Evolutionary conservation across 2,329 filamentous ascomycete genomes (phyloP).

Genomic region (Rhynchosporium agropyri): DNA sequence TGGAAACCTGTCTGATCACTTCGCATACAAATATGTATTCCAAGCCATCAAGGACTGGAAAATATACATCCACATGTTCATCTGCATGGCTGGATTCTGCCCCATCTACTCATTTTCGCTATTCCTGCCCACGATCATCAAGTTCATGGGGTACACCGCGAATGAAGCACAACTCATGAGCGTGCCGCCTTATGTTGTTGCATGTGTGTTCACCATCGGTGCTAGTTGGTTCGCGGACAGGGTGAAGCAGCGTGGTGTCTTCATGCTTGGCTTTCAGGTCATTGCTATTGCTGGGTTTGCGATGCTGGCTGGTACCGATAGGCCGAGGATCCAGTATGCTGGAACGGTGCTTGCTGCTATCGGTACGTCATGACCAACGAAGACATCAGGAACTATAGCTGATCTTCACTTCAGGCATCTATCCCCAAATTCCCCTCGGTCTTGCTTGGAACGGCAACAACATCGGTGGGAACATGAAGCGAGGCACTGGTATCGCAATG

Average conservation of each 20-base stretch:
- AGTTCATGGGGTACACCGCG: slow-evolving; percentile 54
- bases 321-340: slow-evolving; percentile 41
- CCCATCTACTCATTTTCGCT: slow-evolving; percentile 38
- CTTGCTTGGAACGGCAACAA: slow-evolving; percentile 61
- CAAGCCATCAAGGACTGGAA: slow-evolving; percentile 51
- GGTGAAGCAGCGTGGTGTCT: slow-evolving; percentile 47
- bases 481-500: slow-evolving; percentile 64
- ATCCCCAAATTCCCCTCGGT: slow-evolving; percentile 47
- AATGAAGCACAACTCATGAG: slow-evolving; percentile 51
- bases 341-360: slow-evolving; percentile 48
- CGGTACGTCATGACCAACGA: neutral
- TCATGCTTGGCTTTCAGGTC: slow-evolving; percentile 59
- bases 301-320: slow-evolving; percentile 23
- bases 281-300: slow-evolving; percentile 39
- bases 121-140: slow-evolving; percentile 46
- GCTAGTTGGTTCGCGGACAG: slow-evolving; percentile 59
- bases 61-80: slow-evolving; percentile 42
- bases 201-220: slow-evolving; percentile 61
- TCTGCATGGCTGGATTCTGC: slow-evolving; percentile 29
- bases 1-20: slow-evolving; percentile 31
- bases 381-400: neutral
- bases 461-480: slow-evolving; percentile 56
- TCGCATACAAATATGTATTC: slow-evolving; percentile 44
- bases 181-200: slow-evolving; percentile 59
- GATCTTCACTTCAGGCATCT: slow-evolving; percentile 44